Base-by-base conservation (phyloP, 176 grass and related monocot genomes). In the Pharus latifolius region DNA sequence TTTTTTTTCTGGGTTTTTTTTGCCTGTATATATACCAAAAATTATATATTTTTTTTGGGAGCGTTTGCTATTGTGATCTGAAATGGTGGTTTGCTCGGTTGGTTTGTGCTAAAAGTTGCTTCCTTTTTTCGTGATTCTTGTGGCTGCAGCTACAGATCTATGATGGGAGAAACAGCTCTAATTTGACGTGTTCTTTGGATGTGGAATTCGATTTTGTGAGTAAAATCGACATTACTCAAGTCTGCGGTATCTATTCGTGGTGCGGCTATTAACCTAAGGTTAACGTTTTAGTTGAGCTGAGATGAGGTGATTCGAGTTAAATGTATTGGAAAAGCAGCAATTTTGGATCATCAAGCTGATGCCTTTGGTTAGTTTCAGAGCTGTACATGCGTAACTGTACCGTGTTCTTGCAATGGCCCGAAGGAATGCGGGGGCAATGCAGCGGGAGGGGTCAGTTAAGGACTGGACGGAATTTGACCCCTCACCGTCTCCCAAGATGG, bases 401-500 rank as follows among this genome's bases (percentile, higher is more conserved):
- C 57, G 56, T 24, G 56, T 37, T 63, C 50, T 64, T 86, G 33
- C 73, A 70, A 98, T 98, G 94, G 88, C 86, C 51, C 75, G 94
- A 85, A 93, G 94, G 84, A 98, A 70, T 82, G 70, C 81, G 2
- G 74, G 69, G 46, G 13, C 46, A 82, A 82, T 85, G 79, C 86
- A 78, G 90, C 63, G 89, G 48, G 94, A 89, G 48, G 93, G 83
- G 32, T 91, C 80, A 3, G 80, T 72, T 34, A 91, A 92, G 62
- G 74, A 84, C 35, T 88, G 87, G 71, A 49, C 86, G 56, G 89
- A 88, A 78, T 83, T 69, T 28, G 94, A 98, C 26, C 63, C 81
- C 58, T 80, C 78, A 16, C 72, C 83, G 29, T 98, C 87, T 25
- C 84, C 89, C 57, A 98, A 98, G 79, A 72, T 98, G 67, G 80